Conservation (phyloP, 2,329 filamentous ascomycete species). For the Emergomyces africanus region DNA sequence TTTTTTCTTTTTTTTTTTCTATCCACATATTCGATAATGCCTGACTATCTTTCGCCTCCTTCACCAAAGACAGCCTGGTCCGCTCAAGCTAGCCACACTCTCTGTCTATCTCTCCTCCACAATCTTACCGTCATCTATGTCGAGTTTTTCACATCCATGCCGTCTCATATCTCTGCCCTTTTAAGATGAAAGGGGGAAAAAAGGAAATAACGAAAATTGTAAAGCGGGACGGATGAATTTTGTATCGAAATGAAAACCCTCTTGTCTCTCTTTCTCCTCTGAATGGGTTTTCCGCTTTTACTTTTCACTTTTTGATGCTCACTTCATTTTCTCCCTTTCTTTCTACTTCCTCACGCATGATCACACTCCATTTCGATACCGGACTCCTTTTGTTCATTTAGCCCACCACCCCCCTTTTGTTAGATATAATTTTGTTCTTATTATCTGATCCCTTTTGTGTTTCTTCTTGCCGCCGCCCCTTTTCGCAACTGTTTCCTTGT, state of each 20-base stretch:
- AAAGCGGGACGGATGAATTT: not conserved
- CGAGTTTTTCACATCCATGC: not conserved
- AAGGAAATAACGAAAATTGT: not conserved
- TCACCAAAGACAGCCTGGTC: not conserved
- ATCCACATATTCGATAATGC: not conserved
- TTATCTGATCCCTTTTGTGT: not conserved
- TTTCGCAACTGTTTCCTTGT: not conserved
- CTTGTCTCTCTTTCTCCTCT: not conserved
- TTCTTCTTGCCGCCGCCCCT: not conserved
- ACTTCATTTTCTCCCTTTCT: not conserved
- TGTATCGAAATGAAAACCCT: not conserved
- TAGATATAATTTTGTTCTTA: not conserved
- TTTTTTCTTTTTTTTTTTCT: constrained; percentile 1
- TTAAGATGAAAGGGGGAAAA: not conserved
- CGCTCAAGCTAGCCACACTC: not conserved
- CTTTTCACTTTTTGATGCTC: not conserved
- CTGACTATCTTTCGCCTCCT: constrained; percentile 2
- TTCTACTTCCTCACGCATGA: not conserved
- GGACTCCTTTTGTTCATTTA: not conserved
- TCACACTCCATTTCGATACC: not conserved
- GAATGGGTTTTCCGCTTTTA: not conserved
- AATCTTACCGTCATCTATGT: not conserved
- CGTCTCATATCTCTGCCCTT: not conserved
- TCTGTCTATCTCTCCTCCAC: constrained; percentile 3
- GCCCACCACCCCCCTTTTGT: not conserved